Conservation (phyloP, 1,284 basidiomycete genomes). For the Ustilago sp. region DNA sequence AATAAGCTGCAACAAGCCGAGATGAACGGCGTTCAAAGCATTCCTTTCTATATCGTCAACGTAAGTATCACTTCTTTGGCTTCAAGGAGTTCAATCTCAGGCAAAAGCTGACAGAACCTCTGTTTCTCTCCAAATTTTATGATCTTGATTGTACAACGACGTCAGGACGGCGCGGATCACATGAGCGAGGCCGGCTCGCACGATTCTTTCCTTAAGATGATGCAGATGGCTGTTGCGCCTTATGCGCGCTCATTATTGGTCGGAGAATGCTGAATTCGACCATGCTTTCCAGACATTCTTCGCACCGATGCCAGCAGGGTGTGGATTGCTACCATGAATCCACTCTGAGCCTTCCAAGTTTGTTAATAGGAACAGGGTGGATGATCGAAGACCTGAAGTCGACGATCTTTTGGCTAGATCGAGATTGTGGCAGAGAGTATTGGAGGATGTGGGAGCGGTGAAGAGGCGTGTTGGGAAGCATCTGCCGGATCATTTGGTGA, state of each 20-base stretch:
- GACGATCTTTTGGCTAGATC: constrained; percentile 50
- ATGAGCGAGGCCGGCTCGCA: constrained; percentile 51
- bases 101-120: not conserved
- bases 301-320: too few relatives aligned
- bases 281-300: not conserved
- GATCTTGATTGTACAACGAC: not conserved
- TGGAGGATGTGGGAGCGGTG: constrained; percentile 42
- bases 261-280: not conserved
- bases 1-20: constrained; percentile 50
- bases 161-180: constrained; percentile 49
- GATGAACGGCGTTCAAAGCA: constrained; percentile 53
- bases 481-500: constrained; percentile 42
- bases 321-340: not conserved
- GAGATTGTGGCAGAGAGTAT: constrained; percentile 49
- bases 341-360: constrained; percentile 51
- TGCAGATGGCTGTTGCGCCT: constrained; percentile 54
- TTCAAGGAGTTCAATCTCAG: not conserved
- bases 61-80: constrained; percentile 21
- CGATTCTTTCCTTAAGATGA: constrained; percentile 50
- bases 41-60: constrained; percentile 58
- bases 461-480: constrained; percentile 28
- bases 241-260: constrained; percentile 26
- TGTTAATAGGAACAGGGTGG: constrained; percentile 44
- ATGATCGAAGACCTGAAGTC: constrained; percentile 49
- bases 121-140: not conserved